Evolutionary conservation across 441 rosid species (phyloP).

Genomic region (Erodium trifolium): DNA sequence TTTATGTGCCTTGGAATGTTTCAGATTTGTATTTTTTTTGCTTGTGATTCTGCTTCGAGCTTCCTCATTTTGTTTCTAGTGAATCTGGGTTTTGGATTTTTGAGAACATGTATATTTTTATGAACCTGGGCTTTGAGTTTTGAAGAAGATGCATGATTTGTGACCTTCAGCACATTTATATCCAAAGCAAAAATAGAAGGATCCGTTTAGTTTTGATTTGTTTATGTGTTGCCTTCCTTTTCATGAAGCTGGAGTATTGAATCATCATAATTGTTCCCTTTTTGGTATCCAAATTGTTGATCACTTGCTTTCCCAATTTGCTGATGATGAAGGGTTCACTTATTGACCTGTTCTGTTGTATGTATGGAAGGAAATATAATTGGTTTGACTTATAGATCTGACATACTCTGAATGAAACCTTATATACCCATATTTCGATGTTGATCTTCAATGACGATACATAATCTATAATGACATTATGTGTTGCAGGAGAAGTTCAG

Average conservation of each 20-base stretch:
- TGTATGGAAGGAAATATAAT: too few relatives aligned
- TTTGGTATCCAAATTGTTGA: neutral
- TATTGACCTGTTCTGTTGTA: too few relatives aligned
- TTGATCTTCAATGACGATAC: neutral
- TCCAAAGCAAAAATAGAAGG: neutral
- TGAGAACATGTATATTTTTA: too few relatives aligned
- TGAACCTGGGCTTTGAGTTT: neutral
- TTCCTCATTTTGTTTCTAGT: too few relatives aligned
- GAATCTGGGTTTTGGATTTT: too few relatives aligned
- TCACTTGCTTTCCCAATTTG: too few relatives aligned
- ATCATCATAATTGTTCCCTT: neutral
- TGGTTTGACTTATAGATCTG: too few relatives aligned
- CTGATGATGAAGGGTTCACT: too few relatives aligned
- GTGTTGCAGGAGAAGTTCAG: constrained; percentile 54
- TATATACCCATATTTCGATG: neutral
- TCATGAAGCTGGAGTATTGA: neutral
- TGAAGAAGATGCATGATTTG: neutral
- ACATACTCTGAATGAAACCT: neutral
- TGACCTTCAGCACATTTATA: neutral
- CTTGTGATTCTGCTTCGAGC: too few relatives aligned
- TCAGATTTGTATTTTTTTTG: too few relatives aligned
- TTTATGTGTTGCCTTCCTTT: neutral
- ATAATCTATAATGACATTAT: constrained; percentile 7
- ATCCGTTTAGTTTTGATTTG: neutral
- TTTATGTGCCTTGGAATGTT: too few relatives aligned